Conservation (phyloP, 192 early-diverging fungal species). For the Phlyctochytrium arcticum region DNA sequence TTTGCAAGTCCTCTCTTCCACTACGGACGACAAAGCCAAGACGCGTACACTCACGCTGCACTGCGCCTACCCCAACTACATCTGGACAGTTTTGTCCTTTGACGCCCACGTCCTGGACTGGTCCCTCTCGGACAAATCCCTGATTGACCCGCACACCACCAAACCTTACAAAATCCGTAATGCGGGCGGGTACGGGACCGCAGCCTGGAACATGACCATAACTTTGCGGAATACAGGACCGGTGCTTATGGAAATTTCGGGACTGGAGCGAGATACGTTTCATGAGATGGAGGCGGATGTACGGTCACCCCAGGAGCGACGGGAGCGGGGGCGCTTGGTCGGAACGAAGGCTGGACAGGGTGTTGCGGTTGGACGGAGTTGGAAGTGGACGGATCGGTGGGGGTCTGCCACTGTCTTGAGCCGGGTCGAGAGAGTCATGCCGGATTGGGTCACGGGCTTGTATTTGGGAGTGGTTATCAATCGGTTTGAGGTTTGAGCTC, state of each 20-base stretch:
- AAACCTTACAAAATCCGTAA: conserved; percentile 25
- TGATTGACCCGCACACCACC: not conserved
- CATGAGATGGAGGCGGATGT: conserved; percentile 28
- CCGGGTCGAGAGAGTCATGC: conserved; percentile 29
- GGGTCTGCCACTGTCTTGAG: conserved; percentile 30
- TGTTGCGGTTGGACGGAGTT: conserved; percentile 9
- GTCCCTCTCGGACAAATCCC: conserved; percentile 30
- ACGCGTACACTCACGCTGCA: conserved; percentile 43
- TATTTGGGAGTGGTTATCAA: conserved; percentile 28
- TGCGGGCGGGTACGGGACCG: conserved; percentile 32
- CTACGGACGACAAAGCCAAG: conserved; percentile 42
- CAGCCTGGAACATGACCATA: conserved; percentile 30
- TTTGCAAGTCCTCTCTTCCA: conserved; percentile 35
- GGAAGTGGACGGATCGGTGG: conserved; percentile 37
- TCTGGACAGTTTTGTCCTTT: conserved; percentile 64
- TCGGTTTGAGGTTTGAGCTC: not conserved
- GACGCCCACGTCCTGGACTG: conserved; percentile 55
- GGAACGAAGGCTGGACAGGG: conserved; percentile 3
- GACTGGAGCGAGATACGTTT: conserved; percentile 32
- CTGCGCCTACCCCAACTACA: conserved; percentile 42
- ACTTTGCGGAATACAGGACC: conserved; percentile 8
- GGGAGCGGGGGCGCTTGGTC: not conserved
- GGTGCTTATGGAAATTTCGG: conserved; percentile 29
- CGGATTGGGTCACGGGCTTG: conserved; percentile 34
- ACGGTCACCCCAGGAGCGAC: not conserved